Conservation (phyloP, 1,139 yeast genomes). For the Yamadazyma friedrichii region DNA sequence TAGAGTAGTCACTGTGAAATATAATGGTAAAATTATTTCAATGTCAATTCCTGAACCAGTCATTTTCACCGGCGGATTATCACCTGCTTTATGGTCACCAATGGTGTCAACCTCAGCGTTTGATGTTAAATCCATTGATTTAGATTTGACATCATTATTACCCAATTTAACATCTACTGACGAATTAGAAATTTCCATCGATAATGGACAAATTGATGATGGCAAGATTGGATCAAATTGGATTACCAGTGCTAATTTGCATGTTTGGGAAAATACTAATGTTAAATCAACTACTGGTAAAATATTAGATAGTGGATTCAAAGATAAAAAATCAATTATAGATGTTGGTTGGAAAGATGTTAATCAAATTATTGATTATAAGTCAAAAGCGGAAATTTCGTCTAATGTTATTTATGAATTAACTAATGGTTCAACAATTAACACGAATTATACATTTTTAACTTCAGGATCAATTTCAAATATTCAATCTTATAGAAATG, state of each 20-base stretch:
- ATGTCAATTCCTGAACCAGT: constrained; percentile 58
- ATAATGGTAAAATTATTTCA: constrained; percentile 49
- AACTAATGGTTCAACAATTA: constrained; percentile 33
- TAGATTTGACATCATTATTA: constrained; percentile 66
- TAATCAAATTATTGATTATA: constrained; percentile 36
- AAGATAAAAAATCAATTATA: constrained; percentile 17
- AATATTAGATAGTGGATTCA: constrained; percentile 24
- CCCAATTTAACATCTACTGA: constrained; percentile 54
- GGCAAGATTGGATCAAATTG: constrained; percentile 57
- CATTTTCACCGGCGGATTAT: constrained; percentile 74
- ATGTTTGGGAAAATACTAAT: constrained; percentile 55
- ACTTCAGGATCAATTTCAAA: constrained; percentile 28
- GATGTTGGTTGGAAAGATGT: constrained; percentile 17
- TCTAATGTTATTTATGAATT: constrained; percentile 34
- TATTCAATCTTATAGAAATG: constrained; percentile 26
- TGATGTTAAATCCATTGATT: constrained; percentile 62
- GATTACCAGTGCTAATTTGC: constrained; percentile 66
- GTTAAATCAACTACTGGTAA: constrained; percentile 41
- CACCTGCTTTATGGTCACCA: constrained; percentile 79
- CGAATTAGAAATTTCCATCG: constrained; percentile 42
- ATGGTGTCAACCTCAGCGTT: constrained; percentile 72
- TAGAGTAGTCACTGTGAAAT: constrained; percentile 51
- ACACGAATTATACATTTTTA: constrained; percentile 18
- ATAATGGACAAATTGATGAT: constrained; percentile 46
- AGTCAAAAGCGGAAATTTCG: constrained; percentile 2